Conservation (phyloP, 2,329 filamentous ascomycete genomes). For the Nannizziopsis barbatae region DNA sequence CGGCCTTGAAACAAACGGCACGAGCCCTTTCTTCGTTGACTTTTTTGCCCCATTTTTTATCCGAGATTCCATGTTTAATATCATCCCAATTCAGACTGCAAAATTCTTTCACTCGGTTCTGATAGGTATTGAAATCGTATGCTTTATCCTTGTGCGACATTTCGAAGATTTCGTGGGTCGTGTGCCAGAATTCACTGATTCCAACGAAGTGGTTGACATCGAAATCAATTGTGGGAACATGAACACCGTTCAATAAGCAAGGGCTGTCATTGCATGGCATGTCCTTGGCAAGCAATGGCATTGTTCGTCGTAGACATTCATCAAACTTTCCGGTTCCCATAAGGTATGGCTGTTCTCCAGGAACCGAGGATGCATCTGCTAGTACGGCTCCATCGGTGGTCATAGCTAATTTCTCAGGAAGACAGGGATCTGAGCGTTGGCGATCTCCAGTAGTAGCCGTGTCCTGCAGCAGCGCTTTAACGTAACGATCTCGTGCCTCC, state of each 20-base stretch:
- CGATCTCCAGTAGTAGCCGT: conserved; percentile 47
- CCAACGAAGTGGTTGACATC: conserved; percentile 95
- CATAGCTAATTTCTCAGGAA: conserved; percentile 65
- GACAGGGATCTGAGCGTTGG: conserved; percentile 80
- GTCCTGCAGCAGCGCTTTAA: conserved; percentile 61
- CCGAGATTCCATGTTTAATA: conserved; percentile 56
- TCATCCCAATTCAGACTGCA: conserved; percentile 72
- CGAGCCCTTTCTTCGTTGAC: conserved; percentile 61
- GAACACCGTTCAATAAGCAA: conserved; percentile 79
- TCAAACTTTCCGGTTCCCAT: conserved; percentile 79
- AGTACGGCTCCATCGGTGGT: conserved; percentile 56
- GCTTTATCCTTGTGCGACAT: conserved; percentile 63
- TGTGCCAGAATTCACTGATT: conserved; percentile 98
- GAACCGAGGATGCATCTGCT: conserved; percentile 29
- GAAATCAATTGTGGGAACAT: conserved; percentile 92
- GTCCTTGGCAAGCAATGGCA: conserved; percentile 81
- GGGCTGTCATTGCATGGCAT: conserved; percentile 70
- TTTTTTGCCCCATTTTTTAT: conserved; percentile 63
- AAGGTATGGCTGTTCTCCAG: conserved; percentile 46
- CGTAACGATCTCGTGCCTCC: conserved; percentile 73
- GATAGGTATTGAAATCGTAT: conserved; percentile 85
- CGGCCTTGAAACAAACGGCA: conserved; percentile 93
- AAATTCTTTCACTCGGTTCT: conserved; percentile 71
- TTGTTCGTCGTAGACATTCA: conserved; percentile 70
- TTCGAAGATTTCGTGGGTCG: conserved; percentile 86